Percentiles rank a stretch among this genome's conserved stretches.
Evolutionary conservation across 1,284 basidiomycete species (phyloP).

Genomic region (Coriolopsis trogii): DNA sequence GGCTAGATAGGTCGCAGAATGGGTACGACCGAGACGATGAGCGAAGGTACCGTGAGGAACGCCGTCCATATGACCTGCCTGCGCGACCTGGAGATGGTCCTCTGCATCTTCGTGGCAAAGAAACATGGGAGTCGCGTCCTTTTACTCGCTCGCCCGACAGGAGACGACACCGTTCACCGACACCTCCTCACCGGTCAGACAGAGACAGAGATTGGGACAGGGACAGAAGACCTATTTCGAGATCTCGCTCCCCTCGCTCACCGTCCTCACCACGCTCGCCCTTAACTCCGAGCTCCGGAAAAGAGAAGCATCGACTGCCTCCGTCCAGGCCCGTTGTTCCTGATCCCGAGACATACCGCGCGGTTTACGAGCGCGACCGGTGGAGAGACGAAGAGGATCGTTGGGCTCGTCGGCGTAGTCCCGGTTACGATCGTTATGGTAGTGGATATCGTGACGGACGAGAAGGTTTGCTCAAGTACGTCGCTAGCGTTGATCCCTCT

Average conservation of each 20-base stretch:
- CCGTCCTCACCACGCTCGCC: conserved; percentile 34
- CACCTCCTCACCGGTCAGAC: conserved; percentile 15
- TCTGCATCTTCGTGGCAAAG: conserved; percentile 12
- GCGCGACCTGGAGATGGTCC: conserved; percentile 19
- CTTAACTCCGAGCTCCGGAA: conserved; percentile 26
- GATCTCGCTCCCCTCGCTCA: conserved; percentile 25
- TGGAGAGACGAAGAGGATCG: conserved; percentile 16
- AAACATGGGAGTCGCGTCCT: conserved; percentile 30
- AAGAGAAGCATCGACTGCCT: conserved; percentile 36
- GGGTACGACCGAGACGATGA: conserved; percentile 52
- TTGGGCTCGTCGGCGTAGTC: conserved; percentile 12
- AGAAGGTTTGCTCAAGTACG: conserved; percentile 3
- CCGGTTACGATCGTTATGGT: conserved; percentile 16
- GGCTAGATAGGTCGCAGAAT: conserved; percentile 19
- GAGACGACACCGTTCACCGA: conserved; percentile 24
- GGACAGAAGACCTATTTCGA: background rate
- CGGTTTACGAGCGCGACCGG: conserved; percentile 25
- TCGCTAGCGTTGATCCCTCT: background rate
- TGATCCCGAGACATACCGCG: conserved; percentile 17
- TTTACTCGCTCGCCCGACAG: conserved; percentile 21
- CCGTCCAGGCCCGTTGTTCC: conserved; percentile 26
- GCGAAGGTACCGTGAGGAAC: conserved; percentile 37
- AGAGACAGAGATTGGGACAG: too few relatives aligned
- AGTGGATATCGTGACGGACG: conserved; percentile 20
- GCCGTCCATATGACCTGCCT: conserved; percentile 22